A percentile compares a stretch with the other conserved stretches of the same genome.
phyloP scores from a whole-genome alignment of 1,139 yeast genomes.

The Oligophagozyma castellii region DNA sequence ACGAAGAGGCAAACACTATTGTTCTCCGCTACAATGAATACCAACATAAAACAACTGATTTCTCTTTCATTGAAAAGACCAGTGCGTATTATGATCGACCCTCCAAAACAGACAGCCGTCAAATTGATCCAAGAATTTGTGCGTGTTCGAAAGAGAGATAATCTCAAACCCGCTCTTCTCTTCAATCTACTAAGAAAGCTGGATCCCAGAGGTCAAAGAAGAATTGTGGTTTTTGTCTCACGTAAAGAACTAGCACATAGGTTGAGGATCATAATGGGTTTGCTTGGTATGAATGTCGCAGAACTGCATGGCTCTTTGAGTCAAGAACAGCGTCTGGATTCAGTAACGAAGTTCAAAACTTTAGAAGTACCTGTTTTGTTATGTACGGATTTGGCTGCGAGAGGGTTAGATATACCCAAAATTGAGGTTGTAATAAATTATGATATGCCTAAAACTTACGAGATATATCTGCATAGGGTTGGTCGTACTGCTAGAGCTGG shows the following conservation, averaged over 20 bases:
- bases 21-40: conserved; percentile 97
- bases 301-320: conserved; percentile 90
- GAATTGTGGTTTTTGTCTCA: conserved; percentile 82
- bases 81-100: conserved; percentile 88
- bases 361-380: conserved; percentile 73
- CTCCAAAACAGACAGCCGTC: conserved; percentile 85
- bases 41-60: conserved; percentile 74
- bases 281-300: conserved; percentile 74
- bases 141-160: conserved; percentile 82
- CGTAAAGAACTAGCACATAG: conserved; percentile 85
- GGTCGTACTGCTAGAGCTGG: conserved; percentile 99
- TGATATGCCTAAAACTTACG: conserved; percentile 91
- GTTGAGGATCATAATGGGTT: conserved; percentile 71
- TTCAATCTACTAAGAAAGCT: conserved; percentile 55
- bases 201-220: conserved; percentile 44
- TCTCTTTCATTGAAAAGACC: conserved; percentile 82
- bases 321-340: conserved; percentile 86
- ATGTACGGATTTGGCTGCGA: conserved; percentile 96
- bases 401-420: conserved; percentile 98
- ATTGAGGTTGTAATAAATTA: conserved; percentile 86
- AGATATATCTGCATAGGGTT: conserved; percentile 87
- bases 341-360: conserved; percentile 70
- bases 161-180: conserved; percentile 68
- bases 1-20: conserved; percentile 83
- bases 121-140: conserved; percentile 87